Conservation (phyloP, 768 basidiomycete genomes). For the Gymnopilus dilepis region DNA sequence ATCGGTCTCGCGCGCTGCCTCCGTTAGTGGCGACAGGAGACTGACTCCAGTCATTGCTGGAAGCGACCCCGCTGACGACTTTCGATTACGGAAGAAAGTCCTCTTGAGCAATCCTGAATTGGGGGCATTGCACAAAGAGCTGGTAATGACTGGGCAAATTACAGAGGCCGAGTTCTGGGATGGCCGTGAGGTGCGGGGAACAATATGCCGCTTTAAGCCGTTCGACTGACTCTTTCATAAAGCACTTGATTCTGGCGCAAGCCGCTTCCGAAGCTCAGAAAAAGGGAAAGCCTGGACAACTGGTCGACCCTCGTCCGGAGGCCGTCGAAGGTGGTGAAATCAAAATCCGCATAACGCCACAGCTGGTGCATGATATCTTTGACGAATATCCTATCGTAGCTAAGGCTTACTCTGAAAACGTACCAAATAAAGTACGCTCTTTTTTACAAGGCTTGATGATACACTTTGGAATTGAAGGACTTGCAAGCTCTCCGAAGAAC, state of each 20-base stretch:
- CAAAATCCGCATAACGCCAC: slow-evolving; percentile 89
- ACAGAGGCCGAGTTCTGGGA: slow-evolving; percentile 98
- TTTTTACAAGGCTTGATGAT: slow-evolving; percentile 7
- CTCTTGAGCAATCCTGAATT: slow-evolving; percentile 80
- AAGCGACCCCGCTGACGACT: slow-evolving; percentile 68
- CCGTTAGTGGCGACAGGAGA: slow-evolving; percentile 58
- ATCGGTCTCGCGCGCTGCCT: slow-evolving; percentile 64
- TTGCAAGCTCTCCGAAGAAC: slow-evolving; percentile 80
- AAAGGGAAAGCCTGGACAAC: slow-evolving; percentile 82
- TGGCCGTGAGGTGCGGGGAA: slow-evolving; percentile 75
- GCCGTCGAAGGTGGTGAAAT: slow-evolving; percentile 84
- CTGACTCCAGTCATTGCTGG: slow-evolving; percentile 62
- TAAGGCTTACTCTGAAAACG: slow-evolving; percentile 91
- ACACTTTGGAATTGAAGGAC: slow-evolving; percentile 15
- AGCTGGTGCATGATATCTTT: slow-evolving; percentile 94
- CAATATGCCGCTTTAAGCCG: slow-evolving; percentile 1
- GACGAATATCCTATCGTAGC: slow-evolving; percentile 97
- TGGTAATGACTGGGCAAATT: slow-evolving; percentile 85
- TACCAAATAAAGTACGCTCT: slow-evolving; percentile 75
- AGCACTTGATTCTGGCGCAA: slow-evolving; percentile 82
- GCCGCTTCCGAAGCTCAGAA: slow-evolving; percentile 73
- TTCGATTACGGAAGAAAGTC: slow-evolving; percentile 78
- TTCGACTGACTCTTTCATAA: slow-evolving; percentile 24
- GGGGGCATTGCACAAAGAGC: slow-evolving; percentile 80
- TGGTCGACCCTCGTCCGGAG: slow-evolving; percentile 89